phyloP scores from a whole-genome alignment of 805 yeast species.

The Cyberlindnera saturnus region DNA sequence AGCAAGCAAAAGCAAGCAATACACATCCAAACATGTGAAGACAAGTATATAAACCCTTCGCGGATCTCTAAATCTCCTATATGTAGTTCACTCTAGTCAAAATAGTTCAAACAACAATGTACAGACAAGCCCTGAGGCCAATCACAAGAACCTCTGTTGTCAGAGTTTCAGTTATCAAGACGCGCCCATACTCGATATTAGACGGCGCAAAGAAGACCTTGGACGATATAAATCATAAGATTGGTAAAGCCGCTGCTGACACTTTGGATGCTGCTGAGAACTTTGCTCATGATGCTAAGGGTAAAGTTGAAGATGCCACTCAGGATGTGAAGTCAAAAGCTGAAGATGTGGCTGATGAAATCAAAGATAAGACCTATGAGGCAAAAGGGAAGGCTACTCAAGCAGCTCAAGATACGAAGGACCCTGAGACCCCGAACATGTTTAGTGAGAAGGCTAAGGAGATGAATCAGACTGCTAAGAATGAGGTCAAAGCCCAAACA shows the following conservation, averaged over 20 bases:
- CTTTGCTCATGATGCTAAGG: constrained; percentile 8
- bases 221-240: constrained; percentile 17
- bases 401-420: constrained; percentile 1
- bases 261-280: constrained; percentile 16
- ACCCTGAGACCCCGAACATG: constrained; percentile 1
- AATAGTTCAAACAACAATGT: constrained; percentile 1
- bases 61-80: no score
- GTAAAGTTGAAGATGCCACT: constrained; percentile 7
- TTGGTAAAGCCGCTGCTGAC: constrained; percentile 21
- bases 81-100: no score
- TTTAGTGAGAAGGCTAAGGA: neutral
- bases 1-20: no score
- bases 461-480: neutral
- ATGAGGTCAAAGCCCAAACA: neutral
- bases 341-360: neutral
- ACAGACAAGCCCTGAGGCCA: constrained; percentile 1
- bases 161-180: neutral
- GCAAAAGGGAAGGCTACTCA: neutral
- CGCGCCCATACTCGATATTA: constrained; percentile 16
- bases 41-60: no score
- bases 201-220: constrained; percentile 19
- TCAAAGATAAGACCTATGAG: neutral
- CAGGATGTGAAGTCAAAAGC: constrained; percentile 5
- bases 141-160: neutral
- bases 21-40: no score